phyloP scores from a whole-genome alignment of 2,329 filamentous ascomycete species.

The Ceratocystis destructans region DNA sequence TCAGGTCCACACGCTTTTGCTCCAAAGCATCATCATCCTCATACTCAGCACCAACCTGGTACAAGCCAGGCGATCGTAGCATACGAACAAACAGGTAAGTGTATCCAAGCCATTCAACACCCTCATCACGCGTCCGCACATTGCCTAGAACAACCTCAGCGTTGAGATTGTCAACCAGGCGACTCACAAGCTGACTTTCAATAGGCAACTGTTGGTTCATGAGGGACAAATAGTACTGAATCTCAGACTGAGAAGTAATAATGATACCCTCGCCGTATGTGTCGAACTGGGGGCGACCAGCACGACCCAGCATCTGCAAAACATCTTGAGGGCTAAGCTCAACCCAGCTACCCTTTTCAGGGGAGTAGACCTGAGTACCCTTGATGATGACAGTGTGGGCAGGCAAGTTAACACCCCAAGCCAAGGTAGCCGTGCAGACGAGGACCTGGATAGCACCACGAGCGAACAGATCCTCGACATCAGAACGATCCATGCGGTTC shows the following conservation, averaged over 20 bases:
- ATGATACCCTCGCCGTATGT: slow-evolving; percentile 98
- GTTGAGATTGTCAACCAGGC: slow-evolving; percentile 88
- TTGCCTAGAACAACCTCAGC: slow-evolving; percentile 93
- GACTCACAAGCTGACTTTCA: slow-evolving; percentile 88
- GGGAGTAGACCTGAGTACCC: slow-evolving; percentile 93
- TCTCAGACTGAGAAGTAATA: slow-evolving; percentile 86
- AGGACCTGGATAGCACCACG: slow-evolving; percentile 87
- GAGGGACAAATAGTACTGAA: slow-evolving; percentile 93
- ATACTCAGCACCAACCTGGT: slow-evolving; percentile 92
- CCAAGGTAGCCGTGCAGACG: slow-evolving; percentile 93
- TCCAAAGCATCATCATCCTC: slow-evolving; percentile 83
- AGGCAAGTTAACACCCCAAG: slow-evolving; percentile 96
- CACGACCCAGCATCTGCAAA: slow-evolving; percentile 95
- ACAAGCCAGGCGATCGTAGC: slow-evolving; percentile 86
- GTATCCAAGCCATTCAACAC: slow-evolving; percentile 97
- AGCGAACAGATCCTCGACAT: slow-evolving; percentile 87
- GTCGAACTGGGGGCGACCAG: slow-evolving; percentile 89
- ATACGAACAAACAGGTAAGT: slow-evolving; percentile 97
- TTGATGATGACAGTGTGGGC: slow-evolving; percentile 99
- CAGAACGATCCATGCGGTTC: slow-evolving; percentile 84
- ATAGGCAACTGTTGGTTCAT: slow-evolving; percentile 96
- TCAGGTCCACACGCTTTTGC: slow-evolving; percentile 92
- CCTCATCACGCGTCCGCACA: slow-evolving; percentile 79
- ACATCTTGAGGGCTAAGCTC: slow-evolving; percentile 96
- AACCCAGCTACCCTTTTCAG: slow-evolving; percentile 97